A percentile compares a stretch with the other conserved stretches of the same genome.
Conservation (phyloP, 2,329 filamentous ascomycete genomes). For the Verticillium alfalfae region DNA sequence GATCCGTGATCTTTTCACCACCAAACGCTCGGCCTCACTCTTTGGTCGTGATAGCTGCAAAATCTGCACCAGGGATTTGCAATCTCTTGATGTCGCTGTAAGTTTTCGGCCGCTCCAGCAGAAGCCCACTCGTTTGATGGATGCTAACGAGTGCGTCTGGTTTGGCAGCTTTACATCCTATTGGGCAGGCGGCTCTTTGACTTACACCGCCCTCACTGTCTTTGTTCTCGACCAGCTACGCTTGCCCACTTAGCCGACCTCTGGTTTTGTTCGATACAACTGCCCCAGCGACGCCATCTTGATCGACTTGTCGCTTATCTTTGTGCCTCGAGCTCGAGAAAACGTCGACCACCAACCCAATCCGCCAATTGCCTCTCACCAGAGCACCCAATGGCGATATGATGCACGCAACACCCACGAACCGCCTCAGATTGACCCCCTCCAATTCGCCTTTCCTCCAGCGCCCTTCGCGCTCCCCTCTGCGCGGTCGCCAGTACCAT, state of each 20-base stretch:
- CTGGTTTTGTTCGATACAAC: neutral
- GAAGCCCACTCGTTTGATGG: neutral
- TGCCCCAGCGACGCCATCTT: neutral
- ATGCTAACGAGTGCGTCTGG: neutral
- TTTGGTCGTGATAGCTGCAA: neutral
- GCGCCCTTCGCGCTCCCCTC: constrained; percentile 58
- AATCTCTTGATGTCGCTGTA: neutral
- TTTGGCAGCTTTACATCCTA: neutral
- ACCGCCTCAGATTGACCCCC: constrained; percentile 65
- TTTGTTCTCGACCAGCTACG: neutral
- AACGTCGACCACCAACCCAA: neutral
- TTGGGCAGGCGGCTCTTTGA: neutral
- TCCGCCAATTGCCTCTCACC: neutral
- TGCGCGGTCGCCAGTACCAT: constrained; percentile 38
- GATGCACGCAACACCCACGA: constrained; percentile 56
- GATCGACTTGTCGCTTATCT: neutral
- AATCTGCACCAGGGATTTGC: neutral
- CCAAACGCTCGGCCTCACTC: neutral
- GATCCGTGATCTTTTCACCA: neutral
- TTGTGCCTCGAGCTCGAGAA: neutral
- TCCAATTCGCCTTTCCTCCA: constrained; percentile 68
- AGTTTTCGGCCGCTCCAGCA: neutral
- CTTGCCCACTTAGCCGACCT: neutral
- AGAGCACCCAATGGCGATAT: constrained; percentile 39
- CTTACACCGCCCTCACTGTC: neutral